These are phyloP conservation scores for Nidularia sp. DNA, from an alignment of 768 basidiomycete genomes.

Conservation along the genomic window DNA sequence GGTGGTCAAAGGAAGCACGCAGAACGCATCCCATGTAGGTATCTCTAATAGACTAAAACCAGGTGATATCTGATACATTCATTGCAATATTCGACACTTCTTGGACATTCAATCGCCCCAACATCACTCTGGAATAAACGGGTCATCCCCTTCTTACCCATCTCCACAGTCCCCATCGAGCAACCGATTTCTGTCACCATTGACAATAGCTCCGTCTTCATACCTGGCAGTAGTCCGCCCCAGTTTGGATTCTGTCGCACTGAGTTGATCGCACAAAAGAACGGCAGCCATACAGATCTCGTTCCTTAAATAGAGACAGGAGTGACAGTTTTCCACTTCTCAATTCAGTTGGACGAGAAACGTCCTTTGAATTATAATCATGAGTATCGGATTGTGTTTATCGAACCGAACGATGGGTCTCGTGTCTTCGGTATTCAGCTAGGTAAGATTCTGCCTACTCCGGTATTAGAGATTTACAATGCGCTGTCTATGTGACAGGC, in stretches of 20 bases:
- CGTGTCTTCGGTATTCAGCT: slow-evolving; percentile 60
- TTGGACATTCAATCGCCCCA: slow-evolving; percentile 29
- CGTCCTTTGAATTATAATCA: slow-evolving; percentile 48
- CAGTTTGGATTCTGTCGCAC: slow-evolving; percentile 58
- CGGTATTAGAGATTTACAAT: not conserved
- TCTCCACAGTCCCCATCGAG: slow-evolving; percentile 27
- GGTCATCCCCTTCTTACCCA: slow-evolving; percentile 13
- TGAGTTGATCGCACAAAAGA: slow-evolving; percentile 50
- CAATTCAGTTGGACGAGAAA: slow-evolving; percentile 11
- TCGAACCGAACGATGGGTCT: slow-evolving; percentile 56
- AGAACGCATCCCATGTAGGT: slow-evolving; percentile 47
- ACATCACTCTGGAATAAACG: slow-evolving; percentile 48
- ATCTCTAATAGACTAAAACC: not conserved
- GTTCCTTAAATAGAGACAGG: slow-evolving; percentile 36
- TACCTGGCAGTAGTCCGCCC: slow-evolving; percentile 41
- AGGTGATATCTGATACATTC: not conserved
- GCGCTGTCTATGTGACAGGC: slow-evolving; percentile 23
- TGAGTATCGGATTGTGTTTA: slow-evolving; percentile 62
- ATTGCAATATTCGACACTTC: slow-evolving; percentile 38
- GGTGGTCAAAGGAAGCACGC: slow-evolving; percentile 45
- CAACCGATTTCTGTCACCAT: slow-evolving; percentile 51
- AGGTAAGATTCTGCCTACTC: slow-evolving; percentile 28
- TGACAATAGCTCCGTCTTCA: slow-evolving; percentile 54
- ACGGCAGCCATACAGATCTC: slow-evolving; percentile 31
- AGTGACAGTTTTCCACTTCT: slow-evolving; percentile 23